A percentile compares a stretch with the other conserved stretches of the same genome.
Conservation (phyloP, 495 filamentous ascomycete genomes). For the Penicillium paradoxum region DNA sequence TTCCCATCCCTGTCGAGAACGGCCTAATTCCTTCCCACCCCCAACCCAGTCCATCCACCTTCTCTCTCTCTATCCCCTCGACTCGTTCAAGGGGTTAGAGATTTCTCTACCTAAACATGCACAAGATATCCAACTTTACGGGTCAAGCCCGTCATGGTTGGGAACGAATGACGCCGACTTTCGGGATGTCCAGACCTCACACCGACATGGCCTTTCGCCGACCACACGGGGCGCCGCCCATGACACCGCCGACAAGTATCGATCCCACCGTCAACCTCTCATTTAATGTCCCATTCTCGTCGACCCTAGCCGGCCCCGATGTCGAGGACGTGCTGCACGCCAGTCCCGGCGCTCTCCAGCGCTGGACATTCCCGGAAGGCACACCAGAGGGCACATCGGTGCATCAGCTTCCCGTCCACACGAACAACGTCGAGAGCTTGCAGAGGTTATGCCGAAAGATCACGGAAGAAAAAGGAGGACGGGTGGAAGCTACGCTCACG, state of each 20-base stretch:
- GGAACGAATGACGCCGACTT: constrained; percentile 83
- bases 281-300: constrained; percentile 94
- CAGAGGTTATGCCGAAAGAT: constrained; percentile 73
- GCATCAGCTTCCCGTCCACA: constrained; percentile 83
- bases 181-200: constrained; percentile 71
- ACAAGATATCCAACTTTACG: constrained; percentile 86
- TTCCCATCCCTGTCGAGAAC: constrained; percentile 44
- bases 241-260: constrained; percentile 58
- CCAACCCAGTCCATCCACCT: constrained; percentile 17
- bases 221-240: constrained; percentile 59
- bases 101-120: constrained; percentile 55
- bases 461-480: constrained; percentile 61
- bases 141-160: constrained; percentile 81
- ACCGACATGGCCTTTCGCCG: constrained; percentile 74
- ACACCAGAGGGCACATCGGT: constrained; percentile 75
- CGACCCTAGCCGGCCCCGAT: constrained; percentile 83
- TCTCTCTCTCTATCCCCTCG: constrained; percentile 40
- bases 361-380: constrained; percentile 88
- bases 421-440: constrained; percentile 72
- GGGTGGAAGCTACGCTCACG: constrained; percentile 74
- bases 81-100: constrained; percentile 41
- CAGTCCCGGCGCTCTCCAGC: constrained; percentile 70
- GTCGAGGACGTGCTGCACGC: constrained; percentile 88
- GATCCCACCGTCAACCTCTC: constrained; percentile 71
- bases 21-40: constrained; percentile 19